Percentiles rank a stretch among this genome's conserved stretches.
phyloP scores from a whole-genome alignment of 2,329 filamentous ascomycete species.

The Pseudogymnoascus sp. region DNA sequence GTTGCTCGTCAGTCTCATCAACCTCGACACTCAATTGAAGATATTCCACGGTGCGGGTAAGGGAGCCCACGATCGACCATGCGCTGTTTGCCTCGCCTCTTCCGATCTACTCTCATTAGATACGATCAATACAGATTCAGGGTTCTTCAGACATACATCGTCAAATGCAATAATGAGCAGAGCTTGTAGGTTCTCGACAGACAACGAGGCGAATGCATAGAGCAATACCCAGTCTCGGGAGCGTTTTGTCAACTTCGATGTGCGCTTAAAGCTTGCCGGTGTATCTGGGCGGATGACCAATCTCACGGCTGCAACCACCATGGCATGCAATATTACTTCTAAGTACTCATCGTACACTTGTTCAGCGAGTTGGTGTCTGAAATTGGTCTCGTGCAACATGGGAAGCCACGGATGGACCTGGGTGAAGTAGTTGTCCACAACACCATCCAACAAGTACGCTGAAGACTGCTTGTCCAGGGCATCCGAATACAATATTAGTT shows the following conservation, averaged over 20 bases:
- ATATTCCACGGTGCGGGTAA: slow-evolving; percentile 33
- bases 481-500: slow-evolving; percentile 4
- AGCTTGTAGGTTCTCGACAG: slow-evolving; percentile 32
- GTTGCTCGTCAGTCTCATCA: slow-evolving; percentile 22
- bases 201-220: slow-evolving; percentile 28
- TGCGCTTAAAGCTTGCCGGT: slow-evolving; percentile 18
- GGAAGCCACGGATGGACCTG: slow-evolving; percentile 35
- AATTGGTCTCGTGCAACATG: slow-evolving; percentile 29
- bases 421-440: slow-evolving; percentile 26
- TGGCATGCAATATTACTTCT: slow-evolving; percentile 30
- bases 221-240: slow-evolving; percentile 26
- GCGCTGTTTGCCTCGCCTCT: slow-evolving; percentile 27
- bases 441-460: slow-evolving; percentile 22
- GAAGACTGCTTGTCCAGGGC: slow-evolving; percentile 12
- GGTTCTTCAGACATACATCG: slow-evolving; percentile 23
- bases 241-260: slow-evolving; percentile 7
- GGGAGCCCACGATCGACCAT: slow-evolving; percentile 32
- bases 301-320: slow-evolving; percentile 24
- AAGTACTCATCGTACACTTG: slow-evolving; percentile 21
- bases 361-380: slow-evolving; percentile 21
- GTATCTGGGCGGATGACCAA: slow-evolving; percentile 23
- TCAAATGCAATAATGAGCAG: slow-evolving; percentile 33
- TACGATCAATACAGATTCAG: not conserved
- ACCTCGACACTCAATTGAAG: slow-evolving; percentile 31
- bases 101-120: slow-evolving; percentile 23